These are phyloP conservation scores for Podaxis sp. DNA, from an alignment of 768 basidiomycete species.

Conservation along the genomic window DNA sequence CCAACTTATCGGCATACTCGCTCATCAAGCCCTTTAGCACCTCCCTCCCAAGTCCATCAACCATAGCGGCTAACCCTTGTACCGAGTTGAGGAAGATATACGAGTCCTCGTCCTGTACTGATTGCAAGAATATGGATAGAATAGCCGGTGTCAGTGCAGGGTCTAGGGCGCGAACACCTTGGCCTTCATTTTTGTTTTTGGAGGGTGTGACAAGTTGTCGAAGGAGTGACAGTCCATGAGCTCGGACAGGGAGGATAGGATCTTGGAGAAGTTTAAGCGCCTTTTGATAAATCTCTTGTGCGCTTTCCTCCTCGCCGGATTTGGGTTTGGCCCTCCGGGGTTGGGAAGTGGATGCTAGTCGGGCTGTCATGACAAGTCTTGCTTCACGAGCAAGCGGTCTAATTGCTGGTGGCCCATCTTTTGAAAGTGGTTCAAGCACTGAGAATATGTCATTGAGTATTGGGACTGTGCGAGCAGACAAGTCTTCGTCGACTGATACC, in stretches of 20 bases:
- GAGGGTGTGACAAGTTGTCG: constrained; percentile 63
- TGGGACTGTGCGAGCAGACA: constrained; percentile 58
- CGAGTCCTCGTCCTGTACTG: constrained; percentile 89
- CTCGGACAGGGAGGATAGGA: constrained; percentile 88
- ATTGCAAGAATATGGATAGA: constrained; percentile 80
- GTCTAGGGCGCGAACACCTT: constrained; percentile 32
- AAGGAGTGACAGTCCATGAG: constrained; percentile 83
- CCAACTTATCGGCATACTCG: constrained; percentile 54
- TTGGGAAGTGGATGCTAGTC: constrained; percentile 57
- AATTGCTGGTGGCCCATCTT: constrained; percentile 40
- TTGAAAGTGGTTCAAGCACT: constrained; percentile 54
- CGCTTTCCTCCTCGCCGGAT: constrained; percentile 31
- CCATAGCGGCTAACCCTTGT: constrained; percentile 85
- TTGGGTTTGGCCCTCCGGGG: constrained; percentile 13
- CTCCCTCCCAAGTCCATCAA: constrained; percentile 69
- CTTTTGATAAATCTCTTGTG: constrained; percentile 75
- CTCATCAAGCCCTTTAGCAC: constrained; percentile 64
- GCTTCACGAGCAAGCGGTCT: constrained; percentile 72
- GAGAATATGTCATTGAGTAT: constrained; percentile 68
- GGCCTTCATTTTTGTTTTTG: constrained; percentile 16
- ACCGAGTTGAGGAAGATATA: constrained; percentile 92
- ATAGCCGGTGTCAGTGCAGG: constrained; percentile 76
- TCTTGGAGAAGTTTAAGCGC: constrained; percentile 88
- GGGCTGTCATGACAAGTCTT: constrained; percentile 77
- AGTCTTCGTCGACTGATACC: constrained; percentile 44